Percentiles rank a stretch among this genome's conserved stretches.
phyloP scores from a whole-genome alignment of 176 grass and related monocot species.

The Aegilops speltoides region DNA sequence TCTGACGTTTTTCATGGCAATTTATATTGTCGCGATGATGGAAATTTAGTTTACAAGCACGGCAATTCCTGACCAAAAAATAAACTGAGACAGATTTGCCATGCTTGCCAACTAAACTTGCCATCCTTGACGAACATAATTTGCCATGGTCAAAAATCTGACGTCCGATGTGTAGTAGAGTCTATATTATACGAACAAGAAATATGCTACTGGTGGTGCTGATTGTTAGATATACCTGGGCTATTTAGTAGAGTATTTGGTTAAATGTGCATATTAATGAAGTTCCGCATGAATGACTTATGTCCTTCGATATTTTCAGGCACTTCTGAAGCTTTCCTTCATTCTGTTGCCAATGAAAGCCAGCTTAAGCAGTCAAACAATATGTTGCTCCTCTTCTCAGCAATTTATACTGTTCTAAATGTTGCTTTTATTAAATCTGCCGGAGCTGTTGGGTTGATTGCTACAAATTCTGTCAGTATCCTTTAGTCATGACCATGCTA shows the following conservation, averaged over 20 bases:
- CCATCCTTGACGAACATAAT: too few relatives aligned
- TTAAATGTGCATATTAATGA: not conserved
- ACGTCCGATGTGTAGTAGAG: too few relatives aligned
- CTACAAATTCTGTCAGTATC: conserved; percentile 95
- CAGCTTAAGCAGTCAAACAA: conserved; percentile 89
- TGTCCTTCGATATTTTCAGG: conserved; percentile 47
- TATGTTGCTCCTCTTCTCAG: conserved; percentile 83
- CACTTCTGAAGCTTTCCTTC: conserved; percentile 92
- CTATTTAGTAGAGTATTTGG: not conserved
- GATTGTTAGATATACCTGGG: not conserved
- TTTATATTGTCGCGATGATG: too few relatives aligned
- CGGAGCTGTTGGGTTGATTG: conserved; percentile 85
- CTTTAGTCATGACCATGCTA: conserved; percentile 34
- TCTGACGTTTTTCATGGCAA: too few relatives aligned
- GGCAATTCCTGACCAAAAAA: too few relatives aligned
- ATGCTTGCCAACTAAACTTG: too few relatives aligned
- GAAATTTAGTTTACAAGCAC: too few relatives aligned
- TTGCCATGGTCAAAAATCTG: too few relatives aligned
- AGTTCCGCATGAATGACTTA: not conserved
- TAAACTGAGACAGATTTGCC: too few relatives aligned
- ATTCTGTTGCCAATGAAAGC: conserved; percentile 85
- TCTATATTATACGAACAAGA: not conserved
- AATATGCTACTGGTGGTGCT: conserved; percentile 2
- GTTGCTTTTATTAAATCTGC: conserved; percentile 66
- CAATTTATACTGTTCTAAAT: conserved; percentile 77